Conservation (phyloP, 768 basidiomycete species). For the Russula vinacea region DNA sequence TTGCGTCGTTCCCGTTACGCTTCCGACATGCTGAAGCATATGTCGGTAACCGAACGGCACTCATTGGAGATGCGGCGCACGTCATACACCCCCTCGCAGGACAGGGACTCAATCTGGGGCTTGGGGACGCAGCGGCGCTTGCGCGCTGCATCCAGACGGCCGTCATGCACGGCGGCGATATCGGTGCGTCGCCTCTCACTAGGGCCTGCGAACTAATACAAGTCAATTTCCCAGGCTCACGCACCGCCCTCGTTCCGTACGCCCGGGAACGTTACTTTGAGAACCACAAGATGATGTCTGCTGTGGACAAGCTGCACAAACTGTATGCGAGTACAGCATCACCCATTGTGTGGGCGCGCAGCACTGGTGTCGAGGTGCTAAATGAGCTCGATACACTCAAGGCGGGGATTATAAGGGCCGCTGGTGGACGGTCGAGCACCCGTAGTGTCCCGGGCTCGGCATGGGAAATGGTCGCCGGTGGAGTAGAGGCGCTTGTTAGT, state of each 20-base stretch:
- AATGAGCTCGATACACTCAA: slow-evolving; percentile 88
- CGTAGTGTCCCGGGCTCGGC: slow-evolving; percentile 23
- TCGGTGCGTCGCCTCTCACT: slow-evolving; percentile 53
- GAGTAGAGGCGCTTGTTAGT: slow-evolving; percentile 45
- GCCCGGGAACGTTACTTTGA: slow-evolving; percentile 75
- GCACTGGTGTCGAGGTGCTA: slow-evolving; percentile 82
- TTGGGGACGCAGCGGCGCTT: slow-evolving; percentile 78
- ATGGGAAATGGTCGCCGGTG: slow-evolving; percentile 39
- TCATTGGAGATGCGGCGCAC: slow-evolving; percentile 96
- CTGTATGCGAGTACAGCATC: slow-evolving; percentile 66
- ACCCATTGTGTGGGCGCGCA: slow-evolving; percentile 82
- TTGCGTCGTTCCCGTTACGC: slow-evolving; percentile 87
- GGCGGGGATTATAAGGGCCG: slow-evolving; percentile 76
- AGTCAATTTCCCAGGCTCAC: slow-evolving; percentile 50
- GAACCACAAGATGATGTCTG: slow-evolving; percentile 83
- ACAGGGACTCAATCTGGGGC: slow-evolving; percentile 92
- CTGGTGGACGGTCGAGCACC: slow-evolving; percentile 46
- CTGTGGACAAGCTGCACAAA: slow-evolving; percentile 87
- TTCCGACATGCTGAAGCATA: slow-evolving; percentile 86
- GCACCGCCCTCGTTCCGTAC: slow-evolving; percentile 73
- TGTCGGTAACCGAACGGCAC: slow-evolving; percentile 81
- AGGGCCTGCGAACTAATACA: background rate
- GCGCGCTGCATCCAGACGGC: slow-evolving; percentile 59
- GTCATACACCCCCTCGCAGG: slow-evolving; percentile 93
- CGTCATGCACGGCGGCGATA: slow-evolving; percentile 66